A percentile compares a stretch with the other conserved stretches of the same genome.
Conservation (phyloP, 257 asterid genomes). For the Solanum gracilifrons region DNA sequence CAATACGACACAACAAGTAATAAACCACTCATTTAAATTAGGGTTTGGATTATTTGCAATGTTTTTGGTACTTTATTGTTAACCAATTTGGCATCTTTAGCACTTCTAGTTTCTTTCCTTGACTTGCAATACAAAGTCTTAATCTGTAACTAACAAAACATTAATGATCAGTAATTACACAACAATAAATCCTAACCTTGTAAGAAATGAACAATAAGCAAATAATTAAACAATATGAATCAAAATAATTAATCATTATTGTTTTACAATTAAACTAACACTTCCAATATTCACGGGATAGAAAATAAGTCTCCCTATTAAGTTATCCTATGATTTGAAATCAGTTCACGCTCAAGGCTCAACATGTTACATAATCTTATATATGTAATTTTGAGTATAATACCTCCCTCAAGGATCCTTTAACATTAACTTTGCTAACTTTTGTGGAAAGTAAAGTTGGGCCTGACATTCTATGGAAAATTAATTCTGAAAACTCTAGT, state of each 20-base stretch:
- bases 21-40: neutral
- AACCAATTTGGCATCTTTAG: neutral
- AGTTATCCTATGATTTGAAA: neutral
- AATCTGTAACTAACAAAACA: neutral
- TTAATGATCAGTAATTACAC: neutral
- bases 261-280: too few relatives aligned
- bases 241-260: too few relatives aligned
- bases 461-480: too few relatives aligned
- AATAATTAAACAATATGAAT: too few relatives aligned
- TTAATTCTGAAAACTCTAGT: too few relatives aligned
- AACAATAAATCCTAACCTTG: neutral
- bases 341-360: neutral
- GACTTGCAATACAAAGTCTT: neutral
- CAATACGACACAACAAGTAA: neutral
- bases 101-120: neutral
- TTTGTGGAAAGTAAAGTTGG: too few relatives aligned
- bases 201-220: too few relatives aligned
- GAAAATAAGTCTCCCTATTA: neutral
- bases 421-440: too few relatives aligned
- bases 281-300: neutral
- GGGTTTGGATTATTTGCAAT: neutral
- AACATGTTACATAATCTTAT: neutral
- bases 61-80: neutral
- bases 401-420: too few relatives aligned
- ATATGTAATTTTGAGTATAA: neutral